Conservation (phyloP, 2,329 filamentous ascomycete species). For the Paecilomyces sp. region DNA sequence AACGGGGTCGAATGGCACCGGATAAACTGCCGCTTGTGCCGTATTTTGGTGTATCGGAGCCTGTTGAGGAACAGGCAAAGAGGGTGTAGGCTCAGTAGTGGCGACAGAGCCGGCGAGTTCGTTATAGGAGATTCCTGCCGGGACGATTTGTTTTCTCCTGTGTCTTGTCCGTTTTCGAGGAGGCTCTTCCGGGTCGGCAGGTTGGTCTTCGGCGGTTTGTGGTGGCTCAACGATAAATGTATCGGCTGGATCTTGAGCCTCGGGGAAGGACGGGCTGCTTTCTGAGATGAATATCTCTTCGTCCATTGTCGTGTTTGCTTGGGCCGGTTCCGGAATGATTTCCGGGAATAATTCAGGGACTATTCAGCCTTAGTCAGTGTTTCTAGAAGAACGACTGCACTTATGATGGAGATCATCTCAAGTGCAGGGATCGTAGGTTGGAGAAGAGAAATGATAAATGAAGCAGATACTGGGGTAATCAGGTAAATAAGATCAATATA, state of each 20-base stretch:
- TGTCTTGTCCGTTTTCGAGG: neutral
- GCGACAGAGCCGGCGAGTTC: neutral
- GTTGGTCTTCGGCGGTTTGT: neutral
- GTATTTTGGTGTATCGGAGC: neutral
- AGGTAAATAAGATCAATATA: neutral
- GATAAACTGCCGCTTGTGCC: neutral
- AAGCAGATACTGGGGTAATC: neutral
- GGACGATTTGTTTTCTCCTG: slow-evolving; percentile 1
- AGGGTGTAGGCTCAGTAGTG: neutral
- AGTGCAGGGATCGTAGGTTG: neutral
- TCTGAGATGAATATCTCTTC: too few relatives aligned
- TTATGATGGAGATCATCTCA: too few relatives aligned
- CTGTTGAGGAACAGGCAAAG: neutral
- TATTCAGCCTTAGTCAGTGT: too few relatives aligned
- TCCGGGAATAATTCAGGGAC: too few relatives aligned
- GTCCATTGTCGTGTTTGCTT: too few relatives aligned
- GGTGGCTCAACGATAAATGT: neutral
- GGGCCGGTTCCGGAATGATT: too few relatives aligned
- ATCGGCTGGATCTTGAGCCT: neutral
- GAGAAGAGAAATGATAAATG: neutral
- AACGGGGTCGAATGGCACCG: neutral
- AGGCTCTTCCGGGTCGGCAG: neutral
- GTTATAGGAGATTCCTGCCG: neutral
- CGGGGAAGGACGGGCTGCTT: neutral
- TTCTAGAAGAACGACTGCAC: too few relatives aligned